These are phyloP conservation scores for Sclerotinia trifoliorum DNA, from an alignment of 2,329 filamentous ascomycete species.

Conservation along the genomic window DNA sequence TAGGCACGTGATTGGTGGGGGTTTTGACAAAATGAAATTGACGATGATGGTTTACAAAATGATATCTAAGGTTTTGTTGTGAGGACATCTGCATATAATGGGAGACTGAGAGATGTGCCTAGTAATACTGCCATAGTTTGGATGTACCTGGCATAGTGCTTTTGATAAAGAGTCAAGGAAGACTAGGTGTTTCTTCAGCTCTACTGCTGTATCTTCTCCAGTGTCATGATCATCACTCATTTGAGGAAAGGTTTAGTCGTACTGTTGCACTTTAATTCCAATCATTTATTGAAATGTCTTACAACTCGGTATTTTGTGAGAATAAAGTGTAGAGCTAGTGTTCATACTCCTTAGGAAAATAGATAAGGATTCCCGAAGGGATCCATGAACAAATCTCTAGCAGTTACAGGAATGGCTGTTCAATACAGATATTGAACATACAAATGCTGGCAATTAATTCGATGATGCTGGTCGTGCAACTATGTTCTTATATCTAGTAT, in stretches of 20 bases:
- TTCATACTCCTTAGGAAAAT: background rate
- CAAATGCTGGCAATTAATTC: background rate
- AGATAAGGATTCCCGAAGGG: background rate
- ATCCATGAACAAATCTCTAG: background rate
- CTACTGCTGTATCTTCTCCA: background rate
- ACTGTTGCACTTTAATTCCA: background rate
- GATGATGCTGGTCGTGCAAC: background rate
- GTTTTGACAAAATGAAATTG: background rate
- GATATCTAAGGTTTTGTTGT: background rate
- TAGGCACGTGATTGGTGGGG: slow-evolving; percentile 1
- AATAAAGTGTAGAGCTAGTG: background rate
- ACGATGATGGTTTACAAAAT: background rate
- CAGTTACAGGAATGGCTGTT: background rate
- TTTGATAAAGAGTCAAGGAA: background rate
- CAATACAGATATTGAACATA: background rate
- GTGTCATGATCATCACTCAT: background rate
- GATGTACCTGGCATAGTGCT: background rate
- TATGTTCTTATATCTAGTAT: background rate
- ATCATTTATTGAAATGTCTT: background rate
- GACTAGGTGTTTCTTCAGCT: too few species aligned
- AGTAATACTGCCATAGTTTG: background rate
- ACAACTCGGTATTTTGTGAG: background rate
- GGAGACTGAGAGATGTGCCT: background rate
- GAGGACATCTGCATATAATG: background rate
- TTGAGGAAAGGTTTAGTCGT: background rate